Conservation (phyloP, 2,329 filamentous ascomycete genomes). For the Pestalotiopsis sp. region DNA sequence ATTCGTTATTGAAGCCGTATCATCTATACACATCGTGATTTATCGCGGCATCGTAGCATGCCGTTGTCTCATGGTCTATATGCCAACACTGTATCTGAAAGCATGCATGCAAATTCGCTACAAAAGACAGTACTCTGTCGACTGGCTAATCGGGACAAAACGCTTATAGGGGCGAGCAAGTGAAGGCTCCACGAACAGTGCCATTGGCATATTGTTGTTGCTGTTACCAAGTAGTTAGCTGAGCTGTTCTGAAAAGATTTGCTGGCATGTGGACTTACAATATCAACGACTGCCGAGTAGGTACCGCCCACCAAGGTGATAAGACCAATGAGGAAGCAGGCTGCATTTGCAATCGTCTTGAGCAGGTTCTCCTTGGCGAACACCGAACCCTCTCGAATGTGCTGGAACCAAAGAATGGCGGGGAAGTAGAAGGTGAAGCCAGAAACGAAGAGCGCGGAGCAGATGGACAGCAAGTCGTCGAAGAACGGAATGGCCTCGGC, state of each 20-base stretch:
- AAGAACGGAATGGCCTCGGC: constrained; percentile 77
- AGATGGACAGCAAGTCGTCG: constrained; percentile 63
- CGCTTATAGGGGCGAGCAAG: constrained; percentile 11
- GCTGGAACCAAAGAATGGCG: constrained; percentile 37
- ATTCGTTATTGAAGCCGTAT: not conserved
- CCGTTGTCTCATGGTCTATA: not conserved
- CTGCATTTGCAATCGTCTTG: constrained; percentile 23
- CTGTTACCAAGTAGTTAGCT: not conserved
- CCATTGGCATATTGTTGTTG: constrained; percentile 7
- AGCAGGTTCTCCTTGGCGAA: constrained; percentile 30
- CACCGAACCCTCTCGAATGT: constrained; percentile 31
- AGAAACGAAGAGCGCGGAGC: constrained; percentile 53
- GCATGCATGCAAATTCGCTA: too few species aligned
- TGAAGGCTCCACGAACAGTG: constrained; percentile 8
- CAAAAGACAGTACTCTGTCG: not conserved
- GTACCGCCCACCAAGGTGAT: constrained; percentile 34
- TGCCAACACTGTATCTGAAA: too few species aligned
- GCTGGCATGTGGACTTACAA: constrained; percentile 27
- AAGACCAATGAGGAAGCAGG: constrained; percentile 33
- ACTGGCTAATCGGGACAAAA: not conserved
- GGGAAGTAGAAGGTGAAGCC: constrained; percentile 44
- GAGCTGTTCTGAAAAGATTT: too few species aligned
- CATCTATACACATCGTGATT: constrained; percentile 4
- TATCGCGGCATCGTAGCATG: not conserved
- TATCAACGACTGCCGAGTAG: constrained; percentile 34